phyloP scores from a whole-genome alignment of 306 rosid genomes.

The Prunus mira region DNA sequence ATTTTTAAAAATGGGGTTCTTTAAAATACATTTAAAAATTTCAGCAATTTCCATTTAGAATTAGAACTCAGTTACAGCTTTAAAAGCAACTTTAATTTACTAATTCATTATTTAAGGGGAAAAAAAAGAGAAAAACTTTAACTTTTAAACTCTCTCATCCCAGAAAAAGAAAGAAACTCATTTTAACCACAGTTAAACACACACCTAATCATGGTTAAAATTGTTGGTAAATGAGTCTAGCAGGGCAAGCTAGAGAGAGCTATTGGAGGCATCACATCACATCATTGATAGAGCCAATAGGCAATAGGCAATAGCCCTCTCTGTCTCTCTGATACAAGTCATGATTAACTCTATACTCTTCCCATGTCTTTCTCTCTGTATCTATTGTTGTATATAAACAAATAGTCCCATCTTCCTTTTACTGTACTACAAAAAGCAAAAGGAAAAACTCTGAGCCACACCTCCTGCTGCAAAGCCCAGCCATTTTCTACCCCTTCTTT shows the following conservation, averaged over 20 bases:
- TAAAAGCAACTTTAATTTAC: background rate
- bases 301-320: conserved; percentile 32
- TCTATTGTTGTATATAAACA: conserved; percentile 19
- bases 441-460: conserved; percentile 19
- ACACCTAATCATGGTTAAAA: conserved; percentile 8
- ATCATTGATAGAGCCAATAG: background rate
- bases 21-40: too few species aligned
- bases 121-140: background rate
- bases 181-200: conserved; percentile 12
- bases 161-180: background rate
- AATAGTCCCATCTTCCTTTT: conserved; percentile 44
- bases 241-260: background rate
- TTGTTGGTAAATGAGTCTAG: conserved; percentile 8
- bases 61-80: background rate
- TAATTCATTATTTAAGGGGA: background rate
- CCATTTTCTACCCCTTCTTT: conserved; percentile 31
- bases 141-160: background rate
- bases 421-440: conserved; percentile 49
- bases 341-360: conserved; percentile 58
- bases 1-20: too few species aligned
- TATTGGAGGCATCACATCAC: conserved; percentile 15
- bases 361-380: conserved; percentile 5
- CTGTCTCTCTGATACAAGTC: conserved; percentile 46
- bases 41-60: background rate
- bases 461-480: conserved; percentile 19